Conservation (phyloP, 495 filamentous ascomycete genomes). For the Talaromyces wortmannii region DNA sequence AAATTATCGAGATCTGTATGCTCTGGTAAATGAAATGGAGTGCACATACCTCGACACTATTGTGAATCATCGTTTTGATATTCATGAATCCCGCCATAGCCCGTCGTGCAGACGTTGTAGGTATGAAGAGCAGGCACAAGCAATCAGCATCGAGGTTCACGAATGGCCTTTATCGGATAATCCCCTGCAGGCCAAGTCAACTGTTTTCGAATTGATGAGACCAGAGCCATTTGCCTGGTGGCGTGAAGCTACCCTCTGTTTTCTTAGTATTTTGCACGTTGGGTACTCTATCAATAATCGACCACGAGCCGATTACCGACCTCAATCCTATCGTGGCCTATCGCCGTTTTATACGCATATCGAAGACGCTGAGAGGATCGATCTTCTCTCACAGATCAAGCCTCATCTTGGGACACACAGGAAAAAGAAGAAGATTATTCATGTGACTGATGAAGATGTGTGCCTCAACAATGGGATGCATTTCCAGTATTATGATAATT, state of each 20-base stretch:
- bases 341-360: background rate
- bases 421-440: conserved; percentile 5
- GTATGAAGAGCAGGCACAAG: conserved; percentile 13
- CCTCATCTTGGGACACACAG: conserved; percentile 19
- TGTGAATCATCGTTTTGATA: background rate
- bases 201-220: conserved; percentile 48
- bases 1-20: background rate
- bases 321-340: conserved; percentile 9
- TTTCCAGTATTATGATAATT: conserved; percentile 17
- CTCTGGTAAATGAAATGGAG: background rate
- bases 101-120: conserved; percentile 21
- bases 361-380: conserved; percentile 2
- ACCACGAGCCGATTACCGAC: conserved; percentile 9
- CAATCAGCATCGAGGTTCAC: conserved; percentile 42
- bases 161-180: conserved; percentile 57
- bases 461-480: conserved; percentile 37
- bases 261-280: conserved; percentile 21
- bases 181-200: conserved; percentile 25
- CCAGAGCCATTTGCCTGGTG: conserved; percentile 43
- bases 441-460: conserved; percentile 18
- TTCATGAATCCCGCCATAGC: conserved; percentile 12
- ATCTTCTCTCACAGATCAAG: conserved; percentile 21
- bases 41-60: background rate
- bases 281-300: background rate
- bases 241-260: conserved; percentile 42